Conservation (phyloP, 2,329 filamentous ascomycete species). For the Aspergillus quadrilineatus region DNA sequence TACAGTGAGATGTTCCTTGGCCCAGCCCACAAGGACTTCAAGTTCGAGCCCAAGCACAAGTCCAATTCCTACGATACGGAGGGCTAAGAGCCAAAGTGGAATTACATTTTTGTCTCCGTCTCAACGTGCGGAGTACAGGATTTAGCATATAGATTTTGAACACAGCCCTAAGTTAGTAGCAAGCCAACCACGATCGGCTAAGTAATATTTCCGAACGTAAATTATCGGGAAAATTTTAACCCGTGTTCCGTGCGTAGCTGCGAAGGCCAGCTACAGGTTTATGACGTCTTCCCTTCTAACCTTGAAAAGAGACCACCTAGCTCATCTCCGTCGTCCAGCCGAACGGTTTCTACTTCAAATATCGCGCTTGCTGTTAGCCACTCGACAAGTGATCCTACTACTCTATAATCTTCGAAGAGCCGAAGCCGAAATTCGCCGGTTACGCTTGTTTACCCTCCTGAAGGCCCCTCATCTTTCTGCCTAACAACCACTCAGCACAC, state of each 20-base stretch:
- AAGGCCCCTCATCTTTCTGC: slow-evolving; percentile 8
- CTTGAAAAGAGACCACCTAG: slow-evolving; percentile 69
- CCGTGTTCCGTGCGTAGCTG: slow-evolving; percentile 14
- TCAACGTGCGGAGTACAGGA: not conserved
- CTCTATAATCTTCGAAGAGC: not conserved
- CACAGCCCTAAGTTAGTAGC: not conserved
- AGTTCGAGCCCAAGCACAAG: slow-evolving; percentile 97
- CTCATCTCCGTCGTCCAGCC: slow-evolving; percentile 35
- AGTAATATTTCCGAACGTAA: not conserved
- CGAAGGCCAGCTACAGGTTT: slow-evolving; percentile 15
- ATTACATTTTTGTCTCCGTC: not conserved
- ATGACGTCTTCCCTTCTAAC: slow-evolving; percentile 35
- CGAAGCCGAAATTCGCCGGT: not conserved
- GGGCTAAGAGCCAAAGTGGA: slow-evolving; percentile 34
- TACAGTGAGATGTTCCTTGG: slow-evolving; percentile 94
- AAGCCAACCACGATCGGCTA: not conserved
- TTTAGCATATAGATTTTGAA: not conserved
- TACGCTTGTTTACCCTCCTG: slow-evolving; percentile 19
- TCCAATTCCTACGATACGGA: slow-evolving; percentile 79
- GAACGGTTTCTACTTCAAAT: not conserved
- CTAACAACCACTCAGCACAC: not conserved
- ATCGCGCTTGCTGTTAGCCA: not conserved
- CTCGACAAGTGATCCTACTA: not conserved
- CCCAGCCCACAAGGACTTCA: slow-evolving; percentile 83
- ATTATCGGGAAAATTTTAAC: not conserved